Conservation (phyloP, 2,329 filamentous ascomycete species). For the Fusarium brachygibbosum region DNA sequence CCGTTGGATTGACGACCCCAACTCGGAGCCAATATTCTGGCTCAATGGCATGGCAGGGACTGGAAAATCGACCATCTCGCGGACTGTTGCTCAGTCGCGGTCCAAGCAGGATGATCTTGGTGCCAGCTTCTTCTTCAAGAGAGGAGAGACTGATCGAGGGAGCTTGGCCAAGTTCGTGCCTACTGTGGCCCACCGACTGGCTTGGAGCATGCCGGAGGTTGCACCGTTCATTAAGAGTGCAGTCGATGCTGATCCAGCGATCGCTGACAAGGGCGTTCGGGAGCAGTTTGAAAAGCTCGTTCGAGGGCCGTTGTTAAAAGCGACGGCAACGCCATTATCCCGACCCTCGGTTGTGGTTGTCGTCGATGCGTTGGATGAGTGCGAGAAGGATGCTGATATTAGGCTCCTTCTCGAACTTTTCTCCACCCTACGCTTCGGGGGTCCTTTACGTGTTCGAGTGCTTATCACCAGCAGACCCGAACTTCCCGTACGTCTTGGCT, state of each 20-base stretch:
- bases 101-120: no score
- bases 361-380: background rate
- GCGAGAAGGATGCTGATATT: background rate
- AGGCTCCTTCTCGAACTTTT: background rate
- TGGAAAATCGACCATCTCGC: no score
- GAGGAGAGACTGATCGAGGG: no score
- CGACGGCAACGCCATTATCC: no score
- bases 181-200: no score
- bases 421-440: background rate
- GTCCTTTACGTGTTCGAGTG: background rate
- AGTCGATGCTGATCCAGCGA: background rate
- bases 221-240: background rate
- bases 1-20: no score
- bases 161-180: no score
- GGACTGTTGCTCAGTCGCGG: no score
- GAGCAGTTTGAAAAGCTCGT: background rate
- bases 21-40: no score
- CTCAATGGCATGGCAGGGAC: no score
- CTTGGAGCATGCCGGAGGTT: rapidly evolving
- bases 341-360: background rate
- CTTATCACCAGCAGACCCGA: background rate
- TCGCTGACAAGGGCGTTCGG: background rate
- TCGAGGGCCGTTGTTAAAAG: background rate
- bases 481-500: background rate
- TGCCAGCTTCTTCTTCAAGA: no score